Evolutionary conservation across 805 yeast species (phyloP).

Genomic region (Wickerhamomyces chaumierensis): DNA sequence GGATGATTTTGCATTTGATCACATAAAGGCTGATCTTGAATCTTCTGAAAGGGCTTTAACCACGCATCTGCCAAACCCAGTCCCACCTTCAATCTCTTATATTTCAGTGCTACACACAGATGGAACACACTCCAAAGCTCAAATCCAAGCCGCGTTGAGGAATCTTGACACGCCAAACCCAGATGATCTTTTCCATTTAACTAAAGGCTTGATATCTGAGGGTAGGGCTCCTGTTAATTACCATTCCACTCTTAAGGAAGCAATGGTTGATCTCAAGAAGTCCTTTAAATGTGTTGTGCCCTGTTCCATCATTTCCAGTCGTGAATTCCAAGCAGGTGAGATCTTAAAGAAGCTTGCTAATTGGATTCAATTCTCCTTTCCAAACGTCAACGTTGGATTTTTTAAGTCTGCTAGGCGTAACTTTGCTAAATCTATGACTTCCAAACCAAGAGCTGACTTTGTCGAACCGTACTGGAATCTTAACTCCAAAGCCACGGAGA

Average conservation of each 20-base stretch:
- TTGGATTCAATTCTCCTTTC: neutral
- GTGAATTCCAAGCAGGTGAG: neutral
- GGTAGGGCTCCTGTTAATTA: neutral
- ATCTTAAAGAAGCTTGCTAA: neutral
- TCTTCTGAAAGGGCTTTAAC: conserved; percentile 1
- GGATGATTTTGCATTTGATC: neutral
- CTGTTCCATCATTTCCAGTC: neutral
- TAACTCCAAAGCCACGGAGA: neutral
- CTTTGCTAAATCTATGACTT: neutral
- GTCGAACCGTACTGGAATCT: conserved; percentile 17
- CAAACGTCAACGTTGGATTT: neutral
- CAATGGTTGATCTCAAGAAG: neutral
- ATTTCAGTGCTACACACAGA: neutral
- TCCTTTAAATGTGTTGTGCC: neutral
- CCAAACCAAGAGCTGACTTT: neutral
- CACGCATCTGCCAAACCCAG: neutral
- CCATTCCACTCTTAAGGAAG: neutral
- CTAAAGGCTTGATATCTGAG: neutral
- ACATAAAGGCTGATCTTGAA: conserved; percentile 3
- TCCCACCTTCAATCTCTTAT: neutral
- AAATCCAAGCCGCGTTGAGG: neutral
- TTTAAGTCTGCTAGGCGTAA: neutral
- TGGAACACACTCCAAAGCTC: neutral
- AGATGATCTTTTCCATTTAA: neutral
- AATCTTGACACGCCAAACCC: neutral